Conservation (phyloP, 1,284 basidiomycete species). For the Ustilago loliicola region DNA sequence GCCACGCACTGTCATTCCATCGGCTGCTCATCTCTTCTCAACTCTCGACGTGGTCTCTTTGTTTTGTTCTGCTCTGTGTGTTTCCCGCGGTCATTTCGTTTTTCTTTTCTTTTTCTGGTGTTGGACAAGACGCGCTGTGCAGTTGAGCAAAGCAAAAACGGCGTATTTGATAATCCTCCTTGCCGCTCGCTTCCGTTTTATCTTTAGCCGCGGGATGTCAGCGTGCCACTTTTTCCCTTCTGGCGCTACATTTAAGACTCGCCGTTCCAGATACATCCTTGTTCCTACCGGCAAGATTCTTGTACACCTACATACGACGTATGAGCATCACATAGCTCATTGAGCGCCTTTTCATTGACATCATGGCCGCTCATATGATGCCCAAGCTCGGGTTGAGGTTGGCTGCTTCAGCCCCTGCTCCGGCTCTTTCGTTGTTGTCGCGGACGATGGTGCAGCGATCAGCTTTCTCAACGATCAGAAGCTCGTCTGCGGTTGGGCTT, state of each 20-base stretch:
- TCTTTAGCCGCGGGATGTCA: slow-evolving; percentile 5
- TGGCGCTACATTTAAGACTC: background rate
- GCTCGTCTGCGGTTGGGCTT: slow-evolving; percentile 1
- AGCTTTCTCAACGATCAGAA: slow-evolving; percentile 3
- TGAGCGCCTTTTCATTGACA: background rate
- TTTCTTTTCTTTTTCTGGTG: background rate
- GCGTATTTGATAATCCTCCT: slow-evolving; percentile 11
- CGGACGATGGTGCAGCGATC: slow-evolving; percentile 1
- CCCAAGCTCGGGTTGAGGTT: slow-evolving; percentile 20
- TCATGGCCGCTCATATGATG: slow-evolving; percentile 15
- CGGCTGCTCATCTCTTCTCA: background rate
- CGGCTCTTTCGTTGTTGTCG: background rate
- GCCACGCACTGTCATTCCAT: background rate
- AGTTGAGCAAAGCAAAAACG: slow-evolving; percentile 2
- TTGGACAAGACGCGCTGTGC: background rate
- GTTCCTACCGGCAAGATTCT: background rate
- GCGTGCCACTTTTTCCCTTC: background rate
- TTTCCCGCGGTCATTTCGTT: background rate
- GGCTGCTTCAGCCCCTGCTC: slow-evolving; percentile 4
- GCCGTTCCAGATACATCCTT: background rate
- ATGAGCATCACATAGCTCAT: slow-evolving; percentile 1
- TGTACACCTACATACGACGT: background rate
- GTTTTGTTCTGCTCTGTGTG: background rate
- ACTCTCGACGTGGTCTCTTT: background rate
- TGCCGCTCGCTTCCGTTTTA: background rate